phyloP scores from a whole-genome alignment of 257 asterid species.

The Solanum etuberosum region DNA sequence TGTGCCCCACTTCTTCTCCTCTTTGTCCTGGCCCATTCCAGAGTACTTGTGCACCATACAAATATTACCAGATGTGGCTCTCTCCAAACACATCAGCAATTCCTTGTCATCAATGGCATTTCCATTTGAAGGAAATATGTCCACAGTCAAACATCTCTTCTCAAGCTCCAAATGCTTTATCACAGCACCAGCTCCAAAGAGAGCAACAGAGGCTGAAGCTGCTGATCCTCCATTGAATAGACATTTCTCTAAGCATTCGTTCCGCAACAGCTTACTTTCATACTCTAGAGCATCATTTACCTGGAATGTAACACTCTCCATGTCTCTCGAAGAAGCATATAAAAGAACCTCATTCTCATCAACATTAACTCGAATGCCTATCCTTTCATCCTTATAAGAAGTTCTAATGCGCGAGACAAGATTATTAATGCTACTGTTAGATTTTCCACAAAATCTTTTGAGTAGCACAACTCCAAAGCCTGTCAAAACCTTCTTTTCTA shows the following conservation, averaged over 20 bases:
- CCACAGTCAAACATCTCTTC: constrained; percentile 67
- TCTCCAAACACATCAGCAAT: constrained; percentile 60
- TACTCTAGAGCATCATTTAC: constrained; percentile 49
- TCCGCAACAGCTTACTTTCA: constrained; percentile 44
- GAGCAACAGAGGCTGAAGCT: constrained; percentile 50
- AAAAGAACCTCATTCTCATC: constrained; percentile 51
- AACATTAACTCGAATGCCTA: constrained; percentile 54
- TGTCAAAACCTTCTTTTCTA: constrained; percentile 48
- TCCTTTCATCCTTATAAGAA: constrained; percentile 50
- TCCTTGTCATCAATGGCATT: constrained; percentile 46
- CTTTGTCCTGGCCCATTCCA: constrained; percentile 23
- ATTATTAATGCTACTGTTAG: constrained; percentile 27
- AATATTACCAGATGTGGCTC: constrained; percentile 32
- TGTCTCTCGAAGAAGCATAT: constrained; percentile 51
- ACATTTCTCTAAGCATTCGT: constrained; percentile 71
- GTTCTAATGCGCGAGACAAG: constrained; percentile 52
- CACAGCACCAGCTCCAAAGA: constrained; percentile 91
- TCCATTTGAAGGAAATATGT: constrained; percentile 41
- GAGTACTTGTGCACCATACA: constrained; percentile 47
- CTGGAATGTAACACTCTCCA: constrained; percentile 36
- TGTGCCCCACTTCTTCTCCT: constrained; percentile 74
- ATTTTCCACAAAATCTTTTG: constrained; percentile 80
- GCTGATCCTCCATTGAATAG: constrained; percentile 49
- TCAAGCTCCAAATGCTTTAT: constrained; percentile 86
- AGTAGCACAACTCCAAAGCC: constrained; percentile 54